Evolutionary conservation across 2,329 filamentous ascomycete genomes (phyloP).

Genomic region (Blumeriella jaapii): DNA sequence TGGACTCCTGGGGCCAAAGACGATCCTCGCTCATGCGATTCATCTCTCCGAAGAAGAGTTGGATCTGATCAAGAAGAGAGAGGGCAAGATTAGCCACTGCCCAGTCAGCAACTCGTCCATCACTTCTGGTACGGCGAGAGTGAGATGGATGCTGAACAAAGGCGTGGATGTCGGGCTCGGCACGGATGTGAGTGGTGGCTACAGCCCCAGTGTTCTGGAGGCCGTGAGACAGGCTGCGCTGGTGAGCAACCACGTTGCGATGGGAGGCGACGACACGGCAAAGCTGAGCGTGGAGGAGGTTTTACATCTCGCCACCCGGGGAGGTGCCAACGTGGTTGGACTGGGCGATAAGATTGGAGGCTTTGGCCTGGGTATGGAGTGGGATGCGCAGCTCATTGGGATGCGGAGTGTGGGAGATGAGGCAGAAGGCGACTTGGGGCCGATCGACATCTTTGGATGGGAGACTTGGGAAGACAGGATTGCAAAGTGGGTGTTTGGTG

Average conservation of each 20-base stretch:
- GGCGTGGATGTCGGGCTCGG: constrained; percentile 76
- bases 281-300: constrained; percentile 80
- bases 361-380: constrained; percentile 80
- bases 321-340: constrained; percentile 73
- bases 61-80: constrained; percentile 45
- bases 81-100: constrained; percentile 69
- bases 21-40: constrained; percentile 76
- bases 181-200: constrained; percentile 85
- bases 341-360: constrained; percentile 60
- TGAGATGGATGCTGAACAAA: constrained; percentile 61
- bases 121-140: constrained; percentile 64
- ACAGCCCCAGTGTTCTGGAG: constrained; percentile 69
- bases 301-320: constrained; percentile 75
- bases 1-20: constrained; percentile 58
- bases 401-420: constrained; percentile 37
- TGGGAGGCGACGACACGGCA: constrained; percentile 36
- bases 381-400: constrained; percentile 77
- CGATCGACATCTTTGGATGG: constrained; percentile 83
- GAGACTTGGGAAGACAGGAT: constrained; percentile 79
- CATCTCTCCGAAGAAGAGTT: constrained; percentile 62
- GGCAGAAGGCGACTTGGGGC: constrained; percentile 37
- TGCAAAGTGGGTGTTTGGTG: constrained; percentile 90
- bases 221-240: constrained; percentile 72
- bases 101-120: constrained; percentile 78
- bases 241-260: constrained; percentile 61